Evolutionary conservation across 768 basidiomycete species (phyloP), one percentile per base, ranked within the genome.

Genomic region (Lentinula sp.): DNA sequence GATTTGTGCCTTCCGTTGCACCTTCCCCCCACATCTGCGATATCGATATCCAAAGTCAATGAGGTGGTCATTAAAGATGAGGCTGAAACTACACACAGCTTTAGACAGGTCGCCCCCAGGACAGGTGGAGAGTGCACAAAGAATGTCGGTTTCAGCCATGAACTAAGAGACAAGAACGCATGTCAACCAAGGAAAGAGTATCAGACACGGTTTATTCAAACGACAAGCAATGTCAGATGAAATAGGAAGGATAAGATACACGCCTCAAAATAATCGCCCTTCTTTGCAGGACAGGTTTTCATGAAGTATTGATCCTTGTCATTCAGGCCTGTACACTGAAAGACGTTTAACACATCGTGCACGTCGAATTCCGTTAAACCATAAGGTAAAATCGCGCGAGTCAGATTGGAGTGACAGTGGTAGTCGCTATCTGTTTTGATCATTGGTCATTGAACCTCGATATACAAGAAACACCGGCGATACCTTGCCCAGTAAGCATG

Each of bases 391-490:
- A 68, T 61, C 18, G 67, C 67, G 43, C 67, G 58, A 20, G 61
- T 65, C 18, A 68, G 62, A 57, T 68, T 68, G 18, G 67, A 68
- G 61, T 68, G 67, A 56, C 67, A 68, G 55, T 68, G 67, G 56
- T 60, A 64, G 56, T 68, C 66, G 46, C 57, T 62, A 61, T 59
- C 61, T 59, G 49, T 53, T 20, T 59, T 51, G 39, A 43, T 59
- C 2, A 28, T 28, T 28, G 28, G 28, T 28, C 28, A 28, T 28
- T 28, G 28, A 28, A 3, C 4, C 28, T 28, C 18, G 33, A 33
- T 32, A 13, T n/a, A 32, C 49, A 32, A 23, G 7, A 9, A 28
- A 13, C 28, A 50, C 15, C 53, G 46, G 28, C n/a, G n/a, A 28
- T 41, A 41, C 53, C 53, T 54, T 54, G 10, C 20, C 53, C 53